These are phyloP conservation scores for Solanum aculeatissimum DNA, from an alignment of 305 asterid genomes.

Conservation along the genomic window DNA sequence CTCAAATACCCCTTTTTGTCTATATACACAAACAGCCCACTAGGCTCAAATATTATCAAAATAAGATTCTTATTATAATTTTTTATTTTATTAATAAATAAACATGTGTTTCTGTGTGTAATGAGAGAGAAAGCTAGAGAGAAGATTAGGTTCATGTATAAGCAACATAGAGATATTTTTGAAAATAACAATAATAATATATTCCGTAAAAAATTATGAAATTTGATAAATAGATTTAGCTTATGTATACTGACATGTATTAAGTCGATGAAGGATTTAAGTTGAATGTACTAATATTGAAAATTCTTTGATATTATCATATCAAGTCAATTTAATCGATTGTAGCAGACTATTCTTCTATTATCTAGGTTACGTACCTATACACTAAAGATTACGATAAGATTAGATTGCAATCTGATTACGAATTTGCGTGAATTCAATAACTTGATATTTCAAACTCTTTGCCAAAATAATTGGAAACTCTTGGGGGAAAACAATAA, in stretches of 20 bases:
- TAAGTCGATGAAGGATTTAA: too few relatives aligned
- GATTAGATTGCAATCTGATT: too few relatives aligned
- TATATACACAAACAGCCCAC: neutral
- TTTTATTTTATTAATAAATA: neutral
- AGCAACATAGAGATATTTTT: conserved; percentile 4
- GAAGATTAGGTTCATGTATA: neutral
- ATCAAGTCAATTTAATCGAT: neutral
- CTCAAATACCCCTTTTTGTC: neutral
- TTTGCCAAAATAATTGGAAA: neutral
- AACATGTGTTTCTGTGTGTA: neutral
- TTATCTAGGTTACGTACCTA: too few relatives aligned
- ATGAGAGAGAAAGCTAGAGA: neutral
- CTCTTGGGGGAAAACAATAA: neutral
- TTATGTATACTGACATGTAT: neutral
- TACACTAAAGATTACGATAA: too few relatives aligned
- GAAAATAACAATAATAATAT: neutral
- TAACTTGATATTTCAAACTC: too few relatives aligned
- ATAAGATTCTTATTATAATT: neutral
- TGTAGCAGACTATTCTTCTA: neutral
- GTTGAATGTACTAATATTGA: too few relatives aligned
- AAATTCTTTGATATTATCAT: neutral
- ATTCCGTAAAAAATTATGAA: neutral
- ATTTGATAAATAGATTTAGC: neutral
- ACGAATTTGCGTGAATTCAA: too few relatives aligned
- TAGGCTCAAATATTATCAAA: neutral